These are phyloP conservation scores for Cerioporus squamosus DNA, from an alignment of 1,284 basidiomycete species.

Conservation along the genomic window DNA sequence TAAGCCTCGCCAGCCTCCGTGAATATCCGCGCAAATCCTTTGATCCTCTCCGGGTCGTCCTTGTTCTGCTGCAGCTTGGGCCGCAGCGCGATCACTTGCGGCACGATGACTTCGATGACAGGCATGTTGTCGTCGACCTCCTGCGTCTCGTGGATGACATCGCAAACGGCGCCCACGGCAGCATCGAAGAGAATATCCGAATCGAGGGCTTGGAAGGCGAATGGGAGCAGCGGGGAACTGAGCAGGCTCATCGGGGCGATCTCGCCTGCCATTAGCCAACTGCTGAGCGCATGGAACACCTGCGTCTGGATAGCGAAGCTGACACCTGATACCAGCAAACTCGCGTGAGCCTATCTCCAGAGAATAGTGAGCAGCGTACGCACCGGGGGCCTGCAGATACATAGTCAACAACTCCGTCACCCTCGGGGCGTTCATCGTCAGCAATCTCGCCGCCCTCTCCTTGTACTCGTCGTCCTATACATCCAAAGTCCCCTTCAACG, in stretches of 20 bases:
- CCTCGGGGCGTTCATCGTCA: slow-evolving; percentile 75
- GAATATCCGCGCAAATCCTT: slow-evolving; percentile 91
- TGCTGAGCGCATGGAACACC: slow-evolving; percentile 86
- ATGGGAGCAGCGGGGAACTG: slow-evolving; percentile 83
- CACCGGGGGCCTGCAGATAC: slow-evolving; percentile 91
- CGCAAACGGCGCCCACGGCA: slow-evolving; percentile 92
- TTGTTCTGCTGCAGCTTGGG: slow-evolving; percentile 60
- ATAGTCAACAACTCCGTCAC: slow-evolving; percentile 84
- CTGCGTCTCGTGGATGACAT: slow-evolving; percentile 97
- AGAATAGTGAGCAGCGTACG: slow-evolving; percentile 29
- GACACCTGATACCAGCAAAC: slow-evolving; percentile 62
- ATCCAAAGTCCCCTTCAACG: no score
- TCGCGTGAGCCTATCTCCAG: slow-evolving; percentile 1
- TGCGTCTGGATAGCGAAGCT: slow-evolving; percentile 83
- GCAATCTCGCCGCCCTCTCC: slow-evolving; percentile 65
- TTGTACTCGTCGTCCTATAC: slow-evolving; percentile 80
- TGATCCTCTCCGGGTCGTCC: slow-evolving; percentile 88
- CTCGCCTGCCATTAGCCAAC: slow-evolving; percentile 92
- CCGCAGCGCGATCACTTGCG: slow-evolving; percentile 77
- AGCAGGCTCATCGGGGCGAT: slow-evolving; percentile 70
- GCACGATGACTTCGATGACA: slow-evolving; percentile 87
- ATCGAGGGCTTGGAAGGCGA: slow-evolving; percentile 83
- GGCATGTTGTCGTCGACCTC: slow-evolving; percentile 95
- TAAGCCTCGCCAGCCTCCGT: slow-evolving; percentile 98
- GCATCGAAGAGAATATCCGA: slow-evolving; percentile 91